Conservation (phyloP, 2,329 filamentous ascomycete species). For the Coniochaeta pulveracea region DNA sequence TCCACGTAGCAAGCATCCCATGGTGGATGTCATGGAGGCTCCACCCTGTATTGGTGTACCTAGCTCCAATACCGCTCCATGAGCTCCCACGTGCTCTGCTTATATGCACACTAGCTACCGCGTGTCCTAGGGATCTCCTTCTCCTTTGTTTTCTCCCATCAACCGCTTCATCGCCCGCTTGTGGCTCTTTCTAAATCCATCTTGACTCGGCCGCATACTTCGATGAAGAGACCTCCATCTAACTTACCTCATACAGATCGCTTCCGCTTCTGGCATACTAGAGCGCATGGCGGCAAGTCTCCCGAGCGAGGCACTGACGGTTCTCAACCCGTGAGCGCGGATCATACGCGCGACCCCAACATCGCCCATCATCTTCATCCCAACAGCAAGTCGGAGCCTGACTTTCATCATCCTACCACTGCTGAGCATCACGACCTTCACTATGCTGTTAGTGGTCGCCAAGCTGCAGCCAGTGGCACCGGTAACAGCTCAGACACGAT, state of each 20-base stretch:
- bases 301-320: constrained; percentile 2
- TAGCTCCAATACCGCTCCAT: too few relatives aligned
- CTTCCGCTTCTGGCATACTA: constrained; percentile 42
- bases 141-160: constrained; percentile 1
- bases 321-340: constrained; percentile 4
- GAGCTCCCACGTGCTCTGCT: constrained; percentile 2
- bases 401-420: too few relatives aligned
- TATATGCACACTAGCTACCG: background rate
- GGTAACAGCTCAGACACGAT: too few relatives aligned
- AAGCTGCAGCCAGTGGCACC: too few relatives aligned
- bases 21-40: too few relatives aligned
- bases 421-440: too few relatives aligned
- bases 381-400: too few relatives aligned
- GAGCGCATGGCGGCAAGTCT: constrained; percentile 23
- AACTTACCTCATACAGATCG: constrained; percentile 41
- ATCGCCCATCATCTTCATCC: too few relatives aligned
- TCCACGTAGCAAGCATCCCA: too few relatives aligned
- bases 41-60: too few relatives aligned
- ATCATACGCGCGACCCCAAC: too few relatives aligned
- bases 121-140: background rate
- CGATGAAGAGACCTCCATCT: constrained; percentile 52
- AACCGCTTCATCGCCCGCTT: constrained; percentile 1
- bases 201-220: constrained; percentile 16
- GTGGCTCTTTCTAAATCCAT: constrained; percentile 1
- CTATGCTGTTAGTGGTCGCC: too few relatives aligned